Evolutionary conservation across 2,329 filamentous ascomycete species (phyloP).

Genomic region (Niveomyces coronatus): DNA sequence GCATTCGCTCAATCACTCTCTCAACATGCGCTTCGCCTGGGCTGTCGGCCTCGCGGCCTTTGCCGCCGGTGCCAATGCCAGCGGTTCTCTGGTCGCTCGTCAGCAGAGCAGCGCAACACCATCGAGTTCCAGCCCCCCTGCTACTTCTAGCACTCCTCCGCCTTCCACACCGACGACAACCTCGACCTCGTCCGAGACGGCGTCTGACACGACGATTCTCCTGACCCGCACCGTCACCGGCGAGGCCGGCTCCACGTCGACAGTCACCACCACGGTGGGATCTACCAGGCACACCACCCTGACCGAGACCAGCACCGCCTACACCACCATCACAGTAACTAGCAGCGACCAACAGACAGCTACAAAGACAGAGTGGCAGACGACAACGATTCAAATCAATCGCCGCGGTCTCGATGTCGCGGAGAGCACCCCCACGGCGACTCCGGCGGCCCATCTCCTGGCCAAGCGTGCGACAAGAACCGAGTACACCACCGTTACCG

Average conservation of each 20-base stretch:
- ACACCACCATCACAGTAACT: constrained; percentile 28
- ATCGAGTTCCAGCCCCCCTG: neutral
- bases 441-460: constrained; percentile 15
- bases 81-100: constrained; percentile 10
- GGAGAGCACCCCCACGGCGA: constrained; percentile 19
- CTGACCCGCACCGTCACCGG: constrained; percentile 22
- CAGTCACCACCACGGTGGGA: constrained; percentile 8
- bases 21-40: constrained; percentile 6
- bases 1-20: too few relatives aligned
- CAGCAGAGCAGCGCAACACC: constrained; percentile 5
- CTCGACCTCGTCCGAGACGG: neutral
- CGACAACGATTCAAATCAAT: constrained; percentile 23
- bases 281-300: constrained; percentile 13
- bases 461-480: constrained; percentile 26
- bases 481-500: constrained; percentile 22
- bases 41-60: constrained; percentile 16
- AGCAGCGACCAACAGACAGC: constrained; percentile 24
- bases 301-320: constrained; percentile 18
- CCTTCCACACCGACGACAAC: neutral
- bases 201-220: constrained; percentile 20
- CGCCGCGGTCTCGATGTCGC: constrained; percentile 20
- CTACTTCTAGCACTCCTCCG: neutral
- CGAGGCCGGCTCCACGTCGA: constrained; percentile 3
- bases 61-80: constrained; percentile 12
- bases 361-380: constrained; percentile 25